These are phyloP conservation scores for Lentinula sp. DNA, from an alignment of 768 basidiomycete genomes.

Conservation along the genomic window DNA sequence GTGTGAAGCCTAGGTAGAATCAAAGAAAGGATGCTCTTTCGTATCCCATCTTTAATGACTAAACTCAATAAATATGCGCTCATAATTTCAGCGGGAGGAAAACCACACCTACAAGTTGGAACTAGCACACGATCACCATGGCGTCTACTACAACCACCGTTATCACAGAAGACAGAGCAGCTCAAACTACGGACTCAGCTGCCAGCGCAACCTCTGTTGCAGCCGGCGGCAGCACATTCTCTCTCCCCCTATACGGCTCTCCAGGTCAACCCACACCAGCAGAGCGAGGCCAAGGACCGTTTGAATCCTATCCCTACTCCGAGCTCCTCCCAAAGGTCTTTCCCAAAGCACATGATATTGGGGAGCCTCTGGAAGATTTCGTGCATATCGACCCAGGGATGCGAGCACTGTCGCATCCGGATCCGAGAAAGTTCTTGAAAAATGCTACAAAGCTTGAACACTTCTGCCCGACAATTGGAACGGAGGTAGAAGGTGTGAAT, in stretches of 20 bases:
- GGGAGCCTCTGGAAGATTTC: constrained; percentile 47
- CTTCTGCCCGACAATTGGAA: constrained; percentile 50
- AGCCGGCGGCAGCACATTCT: not conserved
- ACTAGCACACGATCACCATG: not conserved
- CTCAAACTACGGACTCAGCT: not conserved
- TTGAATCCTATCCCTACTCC: constrained; percentile 37
- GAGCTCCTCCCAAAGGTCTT: constrained; percentile 42
- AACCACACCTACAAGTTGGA: too few species aligned
- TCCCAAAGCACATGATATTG: constrained; percentile 25
- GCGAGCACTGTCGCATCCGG: constrained; percentile 43
- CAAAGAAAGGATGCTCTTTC: not conserved
- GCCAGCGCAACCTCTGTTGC: not conserved
- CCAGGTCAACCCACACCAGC: constrained; percentile 12
- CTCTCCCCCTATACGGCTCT: not conserved
- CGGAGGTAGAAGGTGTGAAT: constrained; percentile 48
- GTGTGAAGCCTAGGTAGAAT: not conserved
- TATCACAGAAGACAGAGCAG: not conserved
- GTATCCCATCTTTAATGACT: not conserved
- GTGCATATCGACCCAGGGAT: constrained; percentile 53
- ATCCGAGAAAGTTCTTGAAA: constrained; percentile 46
- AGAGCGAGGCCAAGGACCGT: constrained; percentile 11
- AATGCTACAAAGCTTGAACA: constrained; percentile 33
- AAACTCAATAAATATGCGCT: not conserved
- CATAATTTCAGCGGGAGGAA: not conserved
- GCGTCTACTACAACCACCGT: not conserved